A percentile compares a stretch with the other conserved stretches of the same genome.
Conservation (phyloP, 305 asterid species). For the Rubia peregrina region DNA sequence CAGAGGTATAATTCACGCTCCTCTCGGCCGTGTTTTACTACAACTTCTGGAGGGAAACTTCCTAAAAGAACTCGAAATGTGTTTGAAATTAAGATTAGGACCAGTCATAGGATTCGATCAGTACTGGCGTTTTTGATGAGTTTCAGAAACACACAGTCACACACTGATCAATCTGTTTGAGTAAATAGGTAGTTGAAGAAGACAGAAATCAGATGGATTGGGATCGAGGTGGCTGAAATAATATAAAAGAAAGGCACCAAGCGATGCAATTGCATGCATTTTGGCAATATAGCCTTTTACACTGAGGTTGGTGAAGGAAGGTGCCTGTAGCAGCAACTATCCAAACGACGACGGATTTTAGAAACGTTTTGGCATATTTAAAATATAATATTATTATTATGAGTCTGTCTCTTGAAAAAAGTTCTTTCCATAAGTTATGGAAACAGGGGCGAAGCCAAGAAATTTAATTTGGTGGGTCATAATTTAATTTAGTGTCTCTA, state of each 20-base stretch:
- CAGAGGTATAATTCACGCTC: too few species aligned
- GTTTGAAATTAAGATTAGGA: background rate
- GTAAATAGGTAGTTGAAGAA: background rate
- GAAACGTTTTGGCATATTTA: background rate
- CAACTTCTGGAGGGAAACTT: constrained; percentile 1
- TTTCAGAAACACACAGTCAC: background rate
- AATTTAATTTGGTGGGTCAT: too few species aligned
- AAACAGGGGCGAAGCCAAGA: too few species aligned
- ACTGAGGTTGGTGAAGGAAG: background rate
- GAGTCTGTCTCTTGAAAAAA: too few species aligned
- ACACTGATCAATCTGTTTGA: background rate
- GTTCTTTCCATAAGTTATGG: too few species aligned
- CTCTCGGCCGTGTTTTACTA: too few species aligned
- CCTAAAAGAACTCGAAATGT: background rate
- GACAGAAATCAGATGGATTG: background rate
- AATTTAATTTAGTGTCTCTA: too few species aligned
- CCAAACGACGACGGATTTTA: background rate
- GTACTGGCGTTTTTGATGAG: background rate
- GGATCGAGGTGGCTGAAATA: background rate
- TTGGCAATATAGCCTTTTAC: background rate
- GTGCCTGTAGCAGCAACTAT: constrained; percentile 9
- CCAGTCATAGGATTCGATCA: background rate
- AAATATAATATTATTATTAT: too few species aligned
- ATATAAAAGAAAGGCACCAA: background rate
- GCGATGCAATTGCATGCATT: background rate